phyloP scores from a whole-genome alignment of 805 yeast species.

The Candida tammaniensis region DNA sequence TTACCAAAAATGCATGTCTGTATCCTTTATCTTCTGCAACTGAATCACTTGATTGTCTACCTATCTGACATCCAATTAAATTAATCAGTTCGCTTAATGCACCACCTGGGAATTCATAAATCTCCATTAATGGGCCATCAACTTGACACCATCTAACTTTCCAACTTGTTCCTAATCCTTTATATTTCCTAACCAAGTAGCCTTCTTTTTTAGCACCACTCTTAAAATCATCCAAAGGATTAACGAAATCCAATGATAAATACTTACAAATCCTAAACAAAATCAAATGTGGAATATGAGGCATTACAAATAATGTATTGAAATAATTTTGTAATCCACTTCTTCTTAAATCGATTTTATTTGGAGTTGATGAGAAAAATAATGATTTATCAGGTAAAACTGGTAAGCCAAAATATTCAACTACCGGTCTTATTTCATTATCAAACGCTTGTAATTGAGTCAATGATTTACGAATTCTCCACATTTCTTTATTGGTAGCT shows the following conservation, averaged over 20 bases:
- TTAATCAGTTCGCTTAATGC: slow-evolving; percentile 49
- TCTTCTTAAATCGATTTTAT: slow-evolving; percentile 61
- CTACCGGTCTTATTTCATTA: slow-evolving; percentile 50
- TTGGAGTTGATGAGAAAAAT: slow-evolving; percentile 61
- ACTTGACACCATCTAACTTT: slow-evolving; percentile 66
- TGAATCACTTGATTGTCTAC: slow-evolving; percentile 44
- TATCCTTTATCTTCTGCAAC: slow-evolving; percentile 48
- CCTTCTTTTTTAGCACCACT: slow-evolving; percentile 64
- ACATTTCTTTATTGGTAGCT: slow-evolving; percentile 61
- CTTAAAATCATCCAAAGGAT: slow-evolving; percentile 52
- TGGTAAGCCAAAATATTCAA: slow-evolving; percentile 55
- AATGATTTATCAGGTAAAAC: slow-evolving; percentile 59
- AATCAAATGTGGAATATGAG: slow-evolving; percentile 54
- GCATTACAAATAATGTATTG: slow-evolving; percentile 51
- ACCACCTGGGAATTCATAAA: slow-evolving; percentile 59
- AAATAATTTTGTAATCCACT: slow-evolving; percentile 58
- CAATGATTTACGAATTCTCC: slow-evolving; percentile 67
- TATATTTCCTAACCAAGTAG: slow-evolving; percentile 57
- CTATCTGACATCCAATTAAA: slow-evolving; percentile 52
- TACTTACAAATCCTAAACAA: slow-evolving; percentile 57
- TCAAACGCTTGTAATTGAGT: slow-evolving; percentile 63
- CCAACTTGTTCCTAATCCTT: slow-evolving; percentile 66
- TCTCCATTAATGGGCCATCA: slow-evolving; percentile 55
- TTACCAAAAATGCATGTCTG: slow-evolving; percentile 58
- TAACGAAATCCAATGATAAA: slow-evolving; percentile 63